phyloP scores from a whole-genome alignment of 352 stramenopile species.

The Globisporangium cylindrosporum region DNA sequence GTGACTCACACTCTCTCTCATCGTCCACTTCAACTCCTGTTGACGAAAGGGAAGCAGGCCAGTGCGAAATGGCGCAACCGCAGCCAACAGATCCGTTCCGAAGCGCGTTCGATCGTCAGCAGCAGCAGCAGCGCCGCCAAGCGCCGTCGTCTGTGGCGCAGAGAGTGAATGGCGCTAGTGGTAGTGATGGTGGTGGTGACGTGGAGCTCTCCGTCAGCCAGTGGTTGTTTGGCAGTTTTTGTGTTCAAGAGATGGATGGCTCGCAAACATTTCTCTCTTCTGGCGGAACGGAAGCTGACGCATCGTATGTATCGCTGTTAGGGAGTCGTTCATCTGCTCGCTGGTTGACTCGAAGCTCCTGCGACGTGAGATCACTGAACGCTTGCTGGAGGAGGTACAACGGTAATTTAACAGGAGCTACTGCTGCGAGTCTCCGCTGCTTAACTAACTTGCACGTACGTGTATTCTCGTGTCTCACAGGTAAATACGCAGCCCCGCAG shows the following conservation, averaged over 20 bases:
- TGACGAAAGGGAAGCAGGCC: neutral
- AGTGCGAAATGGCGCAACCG: neutral
- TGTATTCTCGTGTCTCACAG: neutral
- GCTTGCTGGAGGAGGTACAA: neutral
- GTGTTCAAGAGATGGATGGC: neutral
- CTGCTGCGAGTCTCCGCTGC: neutral
- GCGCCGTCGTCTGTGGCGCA: neutral
- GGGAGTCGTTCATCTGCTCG: neutral
- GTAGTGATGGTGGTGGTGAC: neutral
- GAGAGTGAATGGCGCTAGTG: neutral
- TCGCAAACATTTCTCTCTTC: neutral
- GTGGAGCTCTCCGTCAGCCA: neutral
- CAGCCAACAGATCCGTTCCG: neutral
- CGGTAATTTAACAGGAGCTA: neutral
- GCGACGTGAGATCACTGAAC: neutral
- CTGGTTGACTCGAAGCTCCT: conserved; percentile 2
- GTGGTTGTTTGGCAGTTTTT: conserved; percentile 3
- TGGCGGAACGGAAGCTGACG: neutral
- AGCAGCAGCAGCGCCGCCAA: neutral
- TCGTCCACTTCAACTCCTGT: neutral
- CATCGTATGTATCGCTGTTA: neutral
- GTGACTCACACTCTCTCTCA: neutral
- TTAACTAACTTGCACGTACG: neutral
- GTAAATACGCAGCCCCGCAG: neutral
- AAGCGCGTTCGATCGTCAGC: neutral